Evolutionary conservation across 805 yeast genomes (phyloP).

Genomic region (Priceomyces carsonii): DNA sequence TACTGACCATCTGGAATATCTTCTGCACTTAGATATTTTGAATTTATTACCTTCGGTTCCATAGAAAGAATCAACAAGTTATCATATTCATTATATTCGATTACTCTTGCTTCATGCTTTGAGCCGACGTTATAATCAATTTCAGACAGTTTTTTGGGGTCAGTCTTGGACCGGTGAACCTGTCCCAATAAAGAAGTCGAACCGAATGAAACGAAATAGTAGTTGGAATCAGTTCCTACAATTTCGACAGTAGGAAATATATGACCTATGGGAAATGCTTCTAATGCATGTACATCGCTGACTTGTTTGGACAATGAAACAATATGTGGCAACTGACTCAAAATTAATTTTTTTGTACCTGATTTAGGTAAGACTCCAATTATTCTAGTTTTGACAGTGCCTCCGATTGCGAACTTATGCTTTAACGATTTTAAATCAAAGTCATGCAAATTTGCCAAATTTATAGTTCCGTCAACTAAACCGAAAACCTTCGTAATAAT

Average conservation of each 20-base stretch:
- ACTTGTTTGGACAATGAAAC: slow-evolving; percentile 28
- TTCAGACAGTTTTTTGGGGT: slow-evolving; percentile 45
- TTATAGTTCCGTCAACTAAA: slow-evolving; percentile 68
- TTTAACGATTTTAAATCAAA: slow-evolving; percentile 50
- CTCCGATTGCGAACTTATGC: slow-evolving; percentile 68
- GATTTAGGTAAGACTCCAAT: slow-evolving; percentile 51
- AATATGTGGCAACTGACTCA: slow-evolving; percentile 64
- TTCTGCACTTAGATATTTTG: slow-evolving; percentile 62
- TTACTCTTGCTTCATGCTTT: slow-evolving; percentile 71
- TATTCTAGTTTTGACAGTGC: slow-evolving; percentile 68
- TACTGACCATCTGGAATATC: slow-evolving; percentile 80
- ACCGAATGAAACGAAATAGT: slow-evolving; percentile 59
- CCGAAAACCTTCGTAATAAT: slow-evolving; percentile 74
- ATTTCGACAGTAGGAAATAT: slow-evolving; percentile 59
- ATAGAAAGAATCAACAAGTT: slow-evolving; percentile 66
- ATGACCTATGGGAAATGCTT: slow-evolving; percentile 81
- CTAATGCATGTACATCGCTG: slow-evolving; percentile 33
- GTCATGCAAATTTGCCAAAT: slow-evolving; percentile 61
- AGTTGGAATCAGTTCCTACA: slow-evolving; percentile 57
- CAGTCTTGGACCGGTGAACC: slow-evolving; percentile 74
- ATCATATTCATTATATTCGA: slow-evolving; percentile 70
- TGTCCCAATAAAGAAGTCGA: slow-evolving; percentile 59
- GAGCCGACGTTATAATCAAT: slow-evolving; percentile 63
- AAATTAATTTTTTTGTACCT: slow-evolving; percentile 57
- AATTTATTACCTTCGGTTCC: slow-evolving; percentile 62